These are phyloP conservation scores for Spathaspora arborariae DNA, from an alignment of 805 yeast species.

Conservation along the genomic window DNA sequence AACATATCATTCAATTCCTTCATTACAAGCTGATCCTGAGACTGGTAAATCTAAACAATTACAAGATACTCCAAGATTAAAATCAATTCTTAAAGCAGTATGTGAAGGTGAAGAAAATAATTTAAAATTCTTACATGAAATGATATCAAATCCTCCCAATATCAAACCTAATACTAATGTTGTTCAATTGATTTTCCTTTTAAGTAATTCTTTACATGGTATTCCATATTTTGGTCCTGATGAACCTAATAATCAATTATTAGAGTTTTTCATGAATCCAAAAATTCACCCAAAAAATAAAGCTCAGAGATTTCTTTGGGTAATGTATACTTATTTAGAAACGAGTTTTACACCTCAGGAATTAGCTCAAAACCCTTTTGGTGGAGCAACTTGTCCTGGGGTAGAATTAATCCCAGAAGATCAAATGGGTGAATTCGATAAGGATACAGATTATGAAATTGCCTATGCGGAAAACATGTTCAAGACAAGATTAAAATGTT, in stretches of 20 bases:
- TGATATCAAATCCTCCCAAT: slow-evolving; percentile 30
- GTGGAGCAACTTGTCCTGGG: slow-evolving; percentile 37
- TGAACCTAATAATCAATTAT: slow-evolving; percentile 42
- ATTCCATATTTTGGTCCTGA: slow-evolving; percentile 32
- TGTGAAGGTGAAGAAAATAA: slow-evolving; percentile 62
- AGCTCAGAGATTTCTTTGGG: slow-evolving; percentile 76
- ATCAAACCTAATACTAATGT: slow-evolving; percentile 52
- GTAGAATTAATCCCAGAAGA: slow-evolving; percentile 25
- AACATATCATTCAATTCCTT: slow-evolving; percentile 91
- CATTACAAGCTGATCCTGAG: slow-evolving; percentile 68
- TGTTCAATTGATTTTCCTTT: slow-evolving; percentile 68
- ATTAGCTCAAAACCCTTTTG: slow-evolving; percentile 56
- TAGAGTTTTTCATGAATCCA: slow-evolving; percentile 69
- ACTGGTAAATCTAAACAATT: slow-evolving; percentile 57
- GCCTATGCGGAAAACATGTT: slow-evolving; percentile 49
- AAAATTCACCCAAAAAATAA: slow-evolving; percentile 60
- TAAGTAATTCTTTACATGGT: slow-evolving; percentile 61
- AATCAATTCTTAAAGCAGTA: slow-evolving; percentile 83
- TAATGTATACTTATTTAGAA: slow-evolving; percentile 75
- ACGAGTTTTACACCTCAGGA: slow-evolving; percentile 57
- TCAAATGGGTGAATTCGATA: slow-evolving; percentile 31
- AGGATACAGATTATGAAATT: slow-evolving; percentile 46
- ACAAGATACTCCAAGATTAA: slow-evolving; percentile 92
- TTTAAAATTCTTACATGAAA: slow-evolving; percentile 43
- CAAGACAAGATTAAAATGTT: slow-evolving; percentile 35